phyloP scores from a whole-genome alignment of 75 land plant species.

The Ceratopteris richardii region DNA sequence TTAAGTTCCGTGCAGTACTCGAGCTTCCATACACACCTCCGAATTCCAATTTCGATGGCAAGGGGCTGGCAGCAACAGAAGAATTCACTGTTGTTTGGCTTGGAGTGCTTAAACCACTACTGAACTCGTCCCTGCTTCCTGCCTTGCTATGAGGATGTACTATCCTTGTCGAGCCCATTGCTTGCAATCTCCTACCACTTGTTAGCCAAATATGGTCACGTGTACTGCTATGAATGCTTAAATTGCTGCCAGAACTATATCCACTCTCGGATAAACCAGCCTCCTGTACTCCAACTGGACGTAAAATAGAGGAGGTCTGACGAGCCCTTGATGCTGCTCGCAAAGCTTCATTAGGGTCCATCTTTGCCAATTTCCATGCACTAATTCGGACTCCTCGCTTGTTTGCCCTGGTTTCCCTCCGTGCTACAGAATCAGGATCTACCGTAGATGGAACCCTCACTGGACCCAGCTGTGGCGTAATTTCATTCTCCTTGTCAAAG shows the following conservation, averaged over 20 bases:
- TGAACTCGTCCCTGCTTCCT: conserved; percentile 32
- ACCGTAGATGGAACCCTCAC: conserved; percentile 50
- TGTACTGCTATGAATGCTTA: conserved; percentile 41
- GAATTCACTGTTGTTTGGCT: conserved; percentile 18
- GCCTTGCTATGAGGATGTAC: conserved; percentile 23
- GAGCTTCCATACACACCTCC: background rate
- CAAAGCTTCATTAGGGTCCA: conserved; percentile 49
- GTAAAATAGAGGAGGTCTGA: conserved; percentile 51
- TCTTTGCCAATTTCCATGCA: conserved; percentile 63
- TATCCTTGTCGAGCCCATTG: conserved; percentile 6
- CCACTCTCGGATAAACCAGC: conserved; percentile 20
- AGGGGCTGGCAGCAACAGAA: conserved; percentile 34
- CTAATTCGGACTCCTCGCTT: conserved; percentile 48
- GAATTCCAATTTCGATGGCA: conserved; percentile 22
- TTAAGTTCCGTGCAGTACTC: background rate
- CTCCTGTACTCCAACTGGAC: conserved; percentile 29
- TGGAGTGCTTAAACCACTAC: conserved; percentile 52
- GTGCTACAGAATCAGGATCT: conserved; percentile 53
- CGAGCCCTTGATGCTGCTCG: conserved; percentile 59
- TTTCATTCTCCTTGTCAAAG: conserved; percentile 59
- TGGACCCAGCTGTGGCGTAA: conserved; percentile 50
- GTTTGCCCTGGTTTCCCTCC: conserved; percentile 23
- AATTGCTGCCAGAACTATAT: conserved; percentile 39
- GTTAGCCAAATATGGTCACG: conserved; percentile 37
- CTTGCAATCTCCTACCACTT: conserved; percentile 11